A percentile compares a stretch with the other conserved stretches of the same genome.
Evolutionary conservation across 108 stramenopile species (phyloP).

Genomic region (Schizochytrium sp.): DNA sequence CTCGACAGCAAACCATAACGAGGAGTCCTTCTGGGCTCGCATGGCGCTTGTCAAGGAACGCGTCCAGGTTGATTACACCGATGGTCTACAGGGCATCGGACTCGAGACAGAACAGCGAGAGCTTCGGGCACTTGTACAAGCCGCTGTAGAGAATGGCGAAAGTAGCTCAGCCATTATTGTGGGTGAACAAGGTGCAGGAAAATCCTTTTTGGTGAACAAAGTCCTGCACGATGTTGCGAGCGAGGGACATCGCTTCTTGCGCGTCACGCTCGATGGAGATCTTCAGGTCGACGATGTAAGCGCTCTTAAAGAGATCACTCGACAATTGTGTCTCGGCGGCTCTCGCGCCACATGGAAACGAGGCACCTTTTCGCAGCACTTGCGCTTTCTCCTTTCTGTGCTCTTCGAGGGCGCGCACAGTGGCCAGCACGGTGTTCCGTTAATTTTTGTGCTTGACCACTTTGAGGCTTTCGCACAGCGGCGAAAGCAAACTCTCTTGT

Average conservation of each 20-base stretch:
- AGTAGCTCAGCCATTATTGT: not conserved
- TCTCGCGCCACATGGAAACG: not conserved
- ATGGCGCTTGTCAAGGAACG: not conserved
- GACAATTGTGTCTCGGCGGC: not conserved
- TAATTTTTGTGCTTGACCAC: slow-evolving; percentile 23
- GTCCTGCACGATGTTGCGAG: not conserved
- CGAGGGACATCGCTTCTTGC: not conserved
- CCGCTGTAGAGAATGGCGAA: not conserved
- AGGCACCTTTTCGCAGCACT: not conserved
- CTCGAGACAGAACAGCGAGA: not conserved
- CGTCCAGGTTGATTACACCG: not conserved
- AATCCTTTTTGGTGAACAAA: not conserved
- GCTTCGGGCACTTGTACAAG: not conserved
- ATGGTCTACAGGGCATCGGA: not conserved
- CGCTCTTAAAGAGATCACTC: not conserved
- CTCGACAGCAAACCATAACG: not conserved
- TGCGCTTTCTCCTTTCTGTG: not conserved
- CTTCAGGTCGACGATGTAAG: not conserved
- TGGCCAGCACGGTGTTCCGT: not conserved
- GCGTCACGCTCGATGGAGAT: not conserved
- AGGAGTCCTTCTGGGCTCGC: not conserved
- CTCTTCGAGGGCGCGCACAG: not conserved
- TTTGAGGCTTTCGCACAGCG: slow-evolving; percentile 12
- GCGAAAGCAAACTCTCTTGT: slow-evolving; percentile 22
- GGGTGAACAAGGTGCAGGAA: not conserved